These are phyloP conservation scores for Fusarium phyllophilum DNA, from an alignment of 2,329 filamentous ascomycete genomes.

Conservation along the genomic window DNA sequence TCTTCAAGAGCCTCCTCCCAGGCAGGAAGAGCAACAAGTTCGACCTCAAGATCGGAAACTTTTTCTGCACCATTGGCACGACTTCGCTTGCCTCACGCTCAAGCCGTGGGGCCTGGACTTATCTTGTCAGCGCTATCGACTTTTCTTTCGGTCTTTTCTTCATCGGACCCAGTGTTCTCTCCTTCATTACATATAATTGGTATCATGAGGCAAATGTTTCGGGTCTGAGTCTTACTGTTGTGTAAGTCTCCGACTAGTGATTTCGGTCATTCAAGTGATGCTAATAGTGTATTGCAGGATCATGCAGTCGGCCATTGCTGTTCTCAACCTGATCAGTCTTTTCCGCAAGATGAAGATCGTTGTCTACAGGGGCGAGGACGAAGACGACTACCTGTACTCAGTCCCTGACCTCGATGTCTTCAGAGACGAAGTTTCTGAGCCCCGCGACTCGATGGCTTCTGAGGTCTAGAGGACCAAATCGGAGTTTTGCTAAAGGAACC, in stretches of 20 bases:
- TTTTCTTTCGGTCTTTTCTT: slow-evolving; percentile 29
- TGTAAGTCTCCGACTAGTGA: slow-evolving; percentile 18
- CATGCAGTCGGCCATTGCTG: slow-evolving; percentile 21
- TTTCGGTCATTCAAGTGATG: no score
- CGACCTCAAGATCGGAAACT: slow-evolving; percentile 38
- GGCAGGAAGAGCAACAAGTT: slow-evolving; percentile 26
- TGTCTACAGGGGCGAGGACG: slow-evolving; percentile 32
- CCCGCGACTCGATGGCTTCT: slow-evolving; percentile 30
- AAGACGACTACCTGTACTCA: slow-evolving; percentile 15
- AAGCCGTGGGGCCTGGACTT: slow-evolving; percentile 1
- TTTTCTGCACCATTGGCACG: slow-evolving; percentile 33
- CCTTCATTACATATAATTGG: slow-evolving; percentile 12
- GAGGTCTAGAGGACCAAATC: slow-evolving; percentile 4
- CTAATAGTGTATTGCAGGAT: slow-evolving; percentile 12
- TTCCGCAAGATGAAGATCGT: slow-evolving; percentile 34
- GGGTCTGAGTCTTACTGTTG: slow-evolving; percentile 28
- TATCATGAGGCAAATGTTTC: not conserved
- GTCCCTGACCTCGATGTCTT: slow-evolving; percentile 31
- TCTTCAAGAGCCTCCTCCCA: slow-evolving; percentile 14
- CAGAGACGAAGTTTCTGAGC: slow-evolving; percentile 34
- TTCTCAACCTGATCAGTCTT: slow-evolving; percentile 30
- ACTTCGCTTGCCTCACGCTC: not conserved
- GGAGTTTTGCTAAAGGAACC: not conserved
- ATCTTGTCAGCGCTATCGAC: slow-evolving; percentile 30
- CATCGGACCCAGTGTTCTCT: slow-evolving; percentile 29